Evolutionary conservation across 441 rosid genomes (phyloP).

Genomic region (Flueggea neowawraea): DNA sequence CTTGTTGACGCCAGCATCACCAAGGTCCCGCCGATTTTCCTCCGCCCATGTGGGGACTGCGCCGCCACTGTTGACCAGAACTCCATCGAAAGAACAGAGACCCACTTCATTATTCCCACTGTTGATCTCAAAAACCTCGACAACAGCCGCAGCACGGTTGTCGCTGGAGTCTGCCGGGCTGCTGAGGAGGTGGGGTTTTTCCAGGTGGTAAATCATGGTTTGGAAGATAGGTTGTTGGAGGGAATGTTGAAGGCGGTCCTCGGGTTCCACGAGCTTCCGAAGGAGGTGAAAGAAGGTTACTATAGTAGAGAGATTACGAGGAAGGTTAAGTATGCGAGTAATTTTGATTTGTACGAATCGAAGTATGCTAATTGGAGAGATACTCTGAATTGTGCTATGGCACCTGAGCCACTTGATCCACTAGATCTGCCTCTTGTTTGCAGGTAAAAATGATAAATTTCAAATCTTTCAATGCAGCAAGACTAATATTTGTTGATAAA

Average conservation of each 20-base stretch:
- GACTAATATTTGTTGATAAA: no score
- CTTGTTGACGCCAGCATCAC: conserved; percentile 31
- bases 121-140: conserved; percentile 15
- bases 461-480: no score
- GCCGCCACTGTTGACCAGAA: neutral
- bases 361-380: conserved; percentile 49
- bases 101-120: conserved; percentile 8
- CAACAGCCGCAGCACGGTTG: neutral
- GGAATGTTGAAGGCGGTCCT: no score
- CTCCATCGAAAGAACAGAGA: neutral
- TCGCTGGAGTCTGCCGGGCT: conserved; percentile 2
- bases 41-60: neutral
- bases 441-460: conserved; percentile 22
- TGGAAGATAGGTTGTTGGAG: conserved; percentile 34
- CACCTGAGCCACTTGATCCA: conserved; percentile 36
- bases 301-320: conserved; percentile 26
- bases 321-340: conserved; percentile 30
- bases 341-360: conserved; percentile 35
- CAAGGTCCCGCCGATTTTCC: conserved; percentile 27
- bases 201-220: conserved; percentile 25
- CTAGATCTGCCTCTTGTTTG: conserved; percentile 40
- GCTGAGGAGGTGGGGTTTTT: conserved; percentile 16
- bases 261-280: conserved; percentile 41
- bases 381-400: conserved; percentile 16
- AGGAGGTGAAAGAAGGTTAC: conserved; percentile 20